phyloP scores from a whole-genome alignment of 345 rosid species.

The Abelmoschus esculentus region DNA sequence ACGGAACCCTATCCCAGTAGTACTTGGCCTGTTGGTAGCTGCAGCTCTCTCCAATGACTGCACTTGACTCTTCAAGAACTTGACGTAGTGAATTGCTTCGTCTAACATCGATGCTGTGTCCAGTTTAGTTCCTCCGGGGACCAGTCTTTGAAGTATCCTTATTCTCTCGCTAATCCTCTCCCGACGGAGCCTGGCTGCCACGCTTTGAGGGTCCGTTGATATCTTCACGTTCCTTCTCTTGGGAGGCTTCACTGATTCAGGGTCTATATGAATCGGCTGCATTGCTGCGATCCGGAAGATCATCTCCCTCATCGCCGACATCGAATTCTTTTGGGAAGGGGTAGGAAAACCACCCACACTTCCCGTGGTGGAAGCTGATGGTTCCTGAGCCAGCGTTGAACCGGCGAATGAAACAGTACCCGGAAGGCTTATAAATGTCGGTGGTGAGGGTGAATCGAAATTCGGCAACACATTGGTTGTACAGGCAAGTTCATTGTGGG shows the following conservation, averaged over 20 bases:
- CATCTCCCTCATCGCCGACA: slow-evolving; percentile 72
- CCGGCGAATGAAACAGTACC: slow-evolving; percentile 8
- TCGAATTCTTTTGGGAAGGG: slow-evolving; percentile 31
- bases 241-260: slow-evolving; percentile 55
- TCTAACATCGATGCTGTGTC: slow-evolving; percentile 76
- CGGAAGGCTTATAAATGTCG: slow-evolving; percentile 9
- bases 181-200: slow-evolving; percentile 59
- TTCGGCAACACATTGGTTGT: neutral
- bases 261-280: slow-evolving; percentile 70
- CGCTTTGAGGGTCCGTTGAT: slow-evolving; percentile 66
- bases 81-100: slow-evolving; percentile 65
- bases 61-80: slow-evolving; percentile 64
- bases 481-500: neutral
- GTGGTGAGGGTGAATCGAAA: neutral
- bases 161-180: slow-evolving; percentile 68
- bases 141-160: slow-evolving; percentile 58
- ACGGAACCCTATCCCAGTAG: slow-evolving; percentile 26
- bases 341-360: neutral
- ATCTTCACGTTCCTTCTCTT: slow-evolving; percentile 63
- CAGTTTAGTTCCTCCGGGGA: slow-evolving; percentile 77
- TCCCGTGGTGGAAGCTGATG: neutral
- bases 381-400: slow-evolving; percentile 11
- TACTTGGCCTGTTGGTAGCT: neutral
- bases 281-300: slow-evolving; percentile 59
- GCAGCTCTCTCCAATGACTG: slow-evolving; percentile 46